These are phyloP conservation scores for Saururus chinensis DNA, from an alignment of 164 flowering plant genomes.

Conservation along the genomic window DNA sequence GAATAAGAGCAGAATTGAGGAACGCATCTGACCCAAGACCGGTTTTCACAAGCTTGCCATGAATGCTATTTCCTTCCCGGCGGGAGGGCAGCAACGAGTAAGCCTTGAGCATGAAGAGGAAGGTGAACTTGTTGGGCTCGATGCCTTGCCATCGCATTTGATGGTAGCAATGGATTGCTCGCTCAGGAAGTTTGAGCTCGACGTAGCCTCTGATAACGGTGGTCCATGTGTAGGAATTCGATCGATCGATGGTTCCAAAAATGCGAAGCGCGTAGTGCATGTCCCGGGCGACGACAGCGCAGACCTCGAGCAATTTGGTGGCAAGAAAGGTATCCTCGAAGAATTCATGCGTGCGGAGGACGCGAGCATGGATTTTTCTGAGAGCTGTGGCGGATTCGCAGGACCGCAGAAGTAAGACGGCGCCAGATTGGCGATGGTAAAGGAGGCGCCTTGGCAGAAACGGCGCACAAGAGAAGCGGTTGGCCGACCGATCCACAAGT, in stretches of 20 bases:
- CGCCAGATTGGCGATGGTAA: too few species aligned
- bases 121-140: conserved; percentile 14
- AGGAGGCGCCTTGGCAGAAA: too few species aligned
- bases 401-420: too few species aligned
- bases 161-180: conserved; percentile 9
- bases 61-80: conserved; percentile 12
- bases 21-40: conserved; percentile 10
- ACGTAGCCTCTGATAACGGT: conserved; percentile 18
- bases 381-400: conserved; percentile 1
- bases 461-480: too few species aligned
- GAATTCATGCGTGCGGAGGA: conserved; percentile 1
- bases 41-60: conserved; percentile 10
- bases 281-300: conserved; percentile 4
- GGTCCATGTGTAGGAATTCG: conserved; percentile 15
- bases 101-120: conserved; percentile 15
- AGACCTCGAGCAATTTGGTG: conserved; percentile 15
- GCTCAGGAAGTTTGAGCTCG: not conserved
- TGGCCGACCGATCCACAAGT: too few species aligned
- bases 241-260: conserved; percentile 6
- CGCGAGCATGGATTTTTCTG: conserved; percentile 15
- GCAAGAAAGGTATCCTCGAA: conserved; percentile 7
- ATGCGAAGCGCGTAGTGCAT: conserved; percentile 11
- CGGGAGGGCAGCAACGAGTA: conserved; percentile 7
- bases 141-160: conserved; percentile 6
- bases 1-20: conserved; percentile 9